Evolutionary conservation across 306 rosid species (phyloP).

Genomic region (Rosa chinensis): DNA sequence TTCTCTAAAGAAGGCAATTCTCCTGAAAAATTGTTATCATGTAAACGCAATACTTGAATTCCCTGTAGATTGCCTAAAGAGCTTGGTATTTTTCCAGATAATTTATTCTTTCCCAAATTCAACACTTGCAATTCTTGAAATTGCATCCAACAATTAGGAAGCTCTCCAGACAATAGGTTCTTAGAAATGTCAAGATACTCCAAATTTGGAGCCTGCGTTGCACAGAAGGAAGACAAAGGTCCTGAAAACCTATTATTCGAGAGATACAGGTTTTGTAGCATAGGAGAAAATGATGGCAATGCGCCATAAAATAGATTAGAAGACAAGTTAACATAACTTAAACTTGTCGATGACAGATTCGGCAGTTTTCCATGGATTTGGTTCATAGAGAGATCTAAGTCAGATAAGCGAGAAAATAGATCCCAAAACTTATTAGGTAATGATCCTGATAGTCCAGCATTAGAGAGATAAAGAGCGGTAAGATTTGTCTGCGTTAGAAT

Average conservation of each 20-base stretch:
- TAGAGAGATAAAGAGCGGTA: too few relatives aligned
- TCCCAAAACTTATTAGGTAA: too few relatives aligned
- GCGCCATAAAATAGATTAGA: background rate
- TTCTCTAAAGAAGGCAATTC: too few relatives aligned
- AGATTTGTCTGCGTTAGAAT: too few relatives aligned
- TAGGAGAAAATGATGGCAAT: background rate
- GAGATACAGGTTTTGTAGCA: background rate
- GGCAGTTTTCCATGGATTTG: too few relatives aligned
- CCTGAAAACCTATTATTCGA: background rate
- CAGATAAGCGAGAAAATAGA: too few relatives aligned
- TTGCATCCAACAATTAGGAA: background rate
- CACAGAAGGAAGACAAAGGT: background rate
- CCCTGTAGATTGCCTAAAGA: background rate
- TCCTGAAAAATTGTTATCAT: too few relatives aligned
- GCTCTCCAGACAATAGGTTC: background rate
- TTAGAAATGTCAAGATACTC: background rate
- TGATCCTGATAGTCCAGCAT: too few relatives aligned
- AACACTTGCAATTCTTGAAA: accelerated
- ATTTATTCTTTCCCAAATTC: conserved; percentile 4
- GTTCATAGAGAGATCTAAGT: too few relatives aligned
- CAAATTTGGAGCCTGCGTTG: background rate
- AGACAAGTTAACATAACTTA: background rate
- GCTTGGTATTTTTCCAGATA: background rate
- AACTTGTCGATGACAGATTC: too few relatives aligned
- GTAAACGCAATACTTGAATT: too few relatives aligned